Evolutionary conservation across 1,284 basidiomycete genomes (phyloP).

Genomic region (Golubevia sp.): DNA sequence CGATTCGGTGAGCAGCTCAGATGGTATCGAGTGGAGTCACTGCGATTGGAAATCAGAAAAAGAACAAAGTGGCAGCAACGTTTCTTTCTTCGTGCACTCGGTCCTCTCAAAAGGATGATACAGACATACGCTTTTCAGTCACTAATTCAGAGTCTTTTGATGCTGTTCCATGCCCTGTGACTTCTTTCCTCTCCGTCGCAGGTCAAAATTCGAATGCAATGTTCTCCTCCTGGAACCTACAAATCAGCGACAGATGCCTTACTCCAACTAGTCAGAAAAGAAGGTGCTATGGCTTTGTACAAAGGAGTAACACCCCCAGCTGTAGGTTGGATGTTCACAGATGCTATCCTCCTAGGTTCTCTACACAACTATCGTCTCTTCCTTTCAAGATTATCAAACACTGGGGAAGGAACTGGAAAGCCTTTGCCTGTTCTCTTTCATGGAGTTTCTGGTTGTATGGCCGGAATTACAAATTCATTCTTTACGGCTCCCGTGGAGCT

Average conservation of each 20-base stretch:
- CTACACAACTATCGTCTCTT: constrained; percentile 44
- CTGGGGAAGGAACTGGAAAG: constrained; percentile 20
- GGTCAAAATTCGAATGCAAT: constrained; percentile 56
- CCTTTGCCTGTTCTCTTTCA: constrained; percentile 32
- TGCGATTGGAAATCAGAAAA: too few species aligned
- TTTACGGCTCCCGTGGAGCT: constrained; percentile 50
- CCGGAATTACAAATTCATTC: constrained; percentile 49
- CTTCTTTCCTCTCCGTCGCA: too few species aligned
- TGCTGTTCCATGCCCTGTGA: too few species aligned
- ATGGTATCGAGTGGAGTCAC: too few species aligned
- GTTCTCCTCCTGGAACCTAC: constrained; percentile 43
- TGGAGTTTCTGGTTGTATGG: constrained; percentile 39
- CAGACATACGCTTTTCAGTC: too few species aligned
- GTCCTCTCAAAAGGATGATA: too few species aligned
- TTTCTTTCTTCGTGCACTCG: too few species aligned
- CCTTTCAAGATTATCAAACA: constrained; percentile 10
- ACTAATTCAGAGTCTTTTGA: too few species aligned
- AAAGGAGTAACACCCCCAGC: constrained; percentile 40
- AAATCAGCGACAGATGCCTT: constrained; percentile 44
- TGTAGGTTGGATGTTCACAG: constrained; percentile 50
- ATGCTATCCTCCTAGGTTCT: constrained; percentile 45
- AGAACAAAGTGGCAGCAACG: too few species aligned
- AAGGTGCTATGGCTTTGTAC: constrained; percentile 47
- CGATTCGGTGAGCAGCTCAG: constrained; percentile 29
- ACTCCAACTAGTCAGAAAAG: constrained; percentile 36